Conservation (phyloP, 164 flowering plant species). For the Chloranthus sessilifolius region DNA sequence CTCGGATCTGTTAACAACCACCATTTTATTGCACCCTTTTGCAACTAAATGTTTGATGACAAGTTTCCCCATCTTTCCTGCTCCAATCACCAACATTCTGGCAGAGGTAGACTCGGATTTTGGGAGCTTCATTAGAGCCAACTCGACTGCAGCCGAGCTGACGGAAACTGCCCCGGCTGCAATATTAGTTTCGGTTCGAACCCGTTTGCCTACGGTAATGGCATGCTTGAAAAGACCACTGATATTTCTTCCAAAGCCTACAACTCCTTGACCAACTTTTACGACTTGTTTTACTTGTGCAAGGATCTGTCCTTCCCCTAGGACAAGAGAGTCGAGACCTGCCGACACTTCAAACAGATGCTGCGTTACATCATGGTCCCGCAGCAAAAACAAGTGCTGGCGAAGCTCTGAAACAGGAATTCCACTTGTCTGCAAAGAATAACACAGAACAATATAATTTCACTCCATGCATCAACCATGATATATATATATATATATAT, state of each 20-base stretch:
- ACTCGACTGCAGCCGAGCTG: constrained; percentile 96
- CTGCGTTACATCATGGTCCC: constrained; percentile 82
- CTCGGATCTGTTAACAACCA: constrained; percentile 82
- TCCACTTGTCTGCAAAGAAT: constrained; percentile 78
- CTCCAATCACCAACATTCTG: constrained; percentile 82
- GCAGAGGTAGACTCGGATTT: constrained; percentile 53
- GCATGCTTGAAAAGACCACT: constrained; percentile 92
- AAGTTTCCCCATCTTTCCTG: constrained; percentile 99
- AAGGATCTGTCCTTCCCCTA: constrained; percentile 97
- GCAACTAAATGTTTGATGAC: constrained; percentile 95
- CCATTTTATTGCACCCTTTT: constrained; percentile 88
- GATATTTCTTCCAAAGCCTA: constrained; percentile 84
- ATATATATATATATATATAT: too few relatives aligned
- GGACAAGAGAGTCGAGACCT: constrained; percentile 91
- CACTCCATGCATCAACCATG: too few relatives aligned
- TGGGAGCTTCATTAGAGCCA: constrained; percentile 91
- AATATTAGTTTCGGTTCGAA: constrained; percentile 84
- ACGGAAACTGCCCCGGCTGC: constrained; percentile 96
- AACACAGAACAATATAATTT: background rate
- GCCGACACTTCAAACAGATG: constrained; percentile 95
- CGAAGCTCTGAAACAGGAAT: constrained; percentile 77
- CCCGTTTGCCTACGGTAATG: constrained; percentile 88
- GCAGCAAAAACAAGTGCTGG: constrained; percentile 74
- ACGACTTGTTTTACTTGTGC: constrained; percentile 97
- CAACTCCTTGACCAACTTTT: constrained; percentile 80